Evolutionary conservation across 2,329 filamentous ascomycete genomes (phyloP).

Genomic region (Mycosphaerella arachidis): DNA sequence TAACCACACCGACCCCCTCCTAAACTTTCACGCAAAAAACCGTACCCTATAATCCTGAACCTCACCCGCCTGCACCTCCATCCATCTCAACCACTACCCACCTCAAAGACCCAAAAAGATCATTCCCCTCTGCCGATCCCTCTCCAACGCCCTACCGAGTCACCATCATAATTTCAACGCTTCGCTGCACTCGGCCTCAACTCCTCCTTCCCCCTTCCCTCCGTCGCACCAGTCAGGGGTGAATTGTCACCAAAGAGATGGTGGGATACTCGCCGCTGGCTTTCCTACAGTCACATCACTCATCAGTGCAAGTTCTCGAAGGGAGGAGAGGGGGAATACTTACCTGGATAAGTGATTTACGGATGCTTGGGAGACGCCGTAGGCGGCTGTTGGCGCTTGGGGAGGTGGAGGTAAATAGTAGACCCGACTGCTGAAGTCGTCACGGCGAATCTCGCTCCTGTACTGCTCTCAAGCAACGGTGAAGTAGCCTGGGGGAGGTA

Average conservation of each 20-base stretch:
- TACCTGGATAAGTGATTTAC: not conserved
- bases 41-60: too few species aligned
- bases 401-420: not conserved
- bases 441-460: not conserved
- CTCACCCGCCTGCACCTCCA: too few species aligned
- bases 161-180: not conserved
- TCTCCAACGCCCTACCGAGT: too few species aligned
- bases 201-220: not conserved
- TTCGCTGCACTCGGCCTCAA: too few species aligned
- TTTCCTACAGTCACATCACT: too few species aligned
- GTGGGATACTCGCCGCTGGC: not conserved
- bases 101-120: too few species aligned
- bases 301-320: too few species aligned
- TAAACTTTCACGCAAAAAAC: too few species aligned
- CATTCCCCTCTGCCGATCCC: too few species aligned
- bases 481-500: constrained; percentile 3
- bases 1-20: too few species aligned
- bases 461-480: not conserved
- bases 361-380: constrained; percentile 8
- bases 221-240: not conserved
- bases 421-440: not conserved
- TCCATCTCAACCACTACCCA: too few species aligned
- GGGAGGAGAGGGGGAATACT: too few species aligned
- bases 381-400: not conserved
- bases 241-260: not conserved